Percentiles rank a stretch among this genome's conserved stretches.
phyloP scores from a whole-genome alignment of 2,329 filamentous ascomycete genomes.

The Sporothrix variecibatus region DNA sequence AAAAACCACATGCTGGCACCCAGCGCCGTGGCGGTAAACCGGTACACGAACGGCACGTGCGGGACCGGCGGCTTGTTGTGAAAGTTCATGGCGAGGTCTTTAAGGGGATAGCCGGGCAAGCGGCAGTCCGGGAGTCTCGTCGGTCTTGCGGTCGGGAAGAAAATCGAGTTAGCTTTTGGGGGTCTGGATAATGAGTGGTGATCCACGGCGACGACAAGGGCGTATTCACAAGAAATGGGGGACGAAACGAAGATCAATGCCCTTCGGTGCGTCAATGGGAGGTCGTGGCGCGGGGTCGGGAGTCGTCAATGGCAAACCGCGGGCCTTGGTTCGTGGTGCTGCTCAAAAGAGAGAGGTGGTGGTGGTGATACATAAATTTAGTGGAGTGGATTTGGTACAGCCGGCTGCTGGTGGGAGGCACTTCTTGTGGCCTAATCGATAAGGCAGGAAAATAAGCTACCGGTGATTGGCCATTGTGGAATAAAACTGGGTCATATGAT shows the following conservation, averaged over 20 bases:
- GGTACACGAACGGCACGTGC: constrained; percentile 66
- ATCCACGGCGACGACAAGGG: background rate
- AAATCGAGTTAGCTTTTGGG: background rate
- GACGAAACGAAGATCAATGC: background rate
- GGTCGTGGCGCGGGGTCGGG: background rate
- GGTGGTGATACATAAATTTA: constrained; percentile 17
- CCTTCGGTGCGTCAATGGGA: background rate
- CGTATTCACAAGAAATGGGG: background rate
- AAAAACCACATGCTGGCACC: constrained; percentile 99
- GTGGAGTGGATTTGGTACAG: constrained; percentile 10
- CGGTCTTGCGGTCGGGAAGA: background rate
- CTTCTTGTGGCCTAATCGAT: constrained; percentile 25
- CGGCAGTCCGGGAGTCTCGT: background rate
- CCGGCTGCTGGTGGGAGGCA: background rate
- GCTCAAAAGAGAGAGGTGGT: background rate
- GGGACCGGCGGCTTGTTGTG: constrained; percentile 38
- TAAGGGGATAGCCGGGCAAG: background rate
- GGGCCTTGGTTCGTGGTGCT: constrained; percentile 1
- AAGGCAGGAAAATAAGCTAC: constrained; percentile 29
- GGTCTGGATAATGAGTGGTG: background rate
- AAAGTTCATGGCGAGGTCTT: constrained; percentile 28
- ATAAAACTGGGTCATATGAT: background rate
- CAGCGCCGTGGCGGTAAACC: constrained; percentile 81
- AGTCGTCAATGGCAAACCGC: constrained; percentile 24
- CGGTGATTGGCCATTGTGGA: constrained; percentile 24